Percentiles rank a stretch among this genome's conserved stretches.
phyloP scores from a whole-genome alignment of 2,329 filamentous ascomycete genomes.

The Aspergillus novoparasiticus region DNA sequence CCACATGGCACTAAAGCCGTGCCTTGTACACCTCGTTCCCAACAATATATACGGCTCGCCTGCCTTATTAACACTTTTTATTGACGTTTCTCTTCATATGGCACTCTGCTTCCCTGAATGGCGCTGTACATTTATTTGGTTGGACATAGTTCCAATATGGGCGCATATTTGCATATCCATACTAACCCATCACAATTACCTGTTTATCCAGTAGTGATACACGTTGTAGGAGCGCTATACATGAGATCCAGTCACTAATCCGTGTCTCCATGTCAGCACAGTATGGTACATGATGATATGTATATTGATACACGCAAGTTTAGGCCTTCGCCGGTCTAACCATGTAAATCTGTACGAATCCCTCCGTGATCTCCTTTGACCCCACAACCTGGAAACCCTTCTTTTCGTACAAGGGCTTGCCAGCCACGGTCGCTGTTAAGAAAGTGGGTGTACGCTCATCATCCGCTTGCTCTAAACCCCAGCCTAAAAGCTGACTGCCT shows the following conservation, averaged over 20 bases:
- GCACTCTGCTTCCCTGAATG: too few species aligned
- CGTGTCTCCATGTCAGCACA: neutral
- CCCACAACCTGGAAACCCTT: neutral
- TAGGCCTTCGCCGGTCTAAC: neutral
- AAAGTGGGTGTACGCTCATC: neutral
- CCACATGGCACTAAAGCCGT: too few species aligned
- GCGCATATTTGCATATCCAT: too few species aligned
- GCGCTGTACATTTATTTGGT: too few species aligned
- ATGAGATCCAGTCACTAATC: neutral
- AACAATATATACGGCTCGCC: too few species aligned
- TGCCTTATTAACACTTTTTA: too few species aligned
- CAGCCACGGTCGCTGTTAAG: neutral
- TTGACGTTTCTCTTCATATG: too few species aligned
- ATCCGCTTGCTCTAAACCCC: neutral
- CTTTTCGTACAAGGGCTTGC: neutral
- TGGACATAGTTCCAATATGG: too few species aligned
- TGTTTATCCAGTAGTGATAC: neutral
- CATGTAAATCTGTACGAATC: neutral
- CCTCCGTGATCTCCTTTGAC: neutral
- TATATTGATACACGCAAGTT: neutral
- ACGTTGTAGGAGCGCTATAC: neutral
- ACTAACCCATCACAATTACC: too few species aligned
- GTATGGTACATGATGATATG: neutral
- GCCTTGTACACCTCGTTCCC: too few species aligned
- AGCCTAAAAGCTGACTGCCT: neutral